Conservation (phyloP, 2,329 filamentous ascomycete species). For the Scorias spongiosa region DNA sequence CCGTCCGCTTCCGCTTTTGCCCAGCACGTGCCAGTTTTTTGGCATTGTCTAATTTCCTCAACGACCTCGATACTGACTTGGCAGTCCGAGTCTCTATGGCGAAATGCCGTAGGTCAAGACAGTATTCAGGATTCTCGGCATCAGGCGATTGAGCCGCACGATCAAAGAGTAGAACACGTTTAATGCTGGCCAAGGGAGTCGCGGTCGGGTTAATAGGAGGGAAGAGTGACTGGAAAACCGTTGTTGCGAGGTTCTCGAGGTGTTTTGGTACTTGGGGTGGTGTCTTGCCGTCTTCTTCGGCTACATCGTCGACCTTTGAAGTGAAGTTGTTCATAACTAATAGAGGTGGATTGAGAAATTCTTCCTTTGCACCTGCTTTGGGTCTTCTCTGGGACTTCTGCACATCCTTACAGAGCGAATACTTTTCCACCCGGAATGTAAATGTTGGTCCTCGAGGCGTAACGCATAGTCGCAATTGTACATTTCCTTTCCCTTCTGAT, state of each 20-base stretch:
- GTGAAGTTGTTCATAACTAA: conserved; percentile 98
- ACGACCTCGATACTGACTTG: conserved; percentile 60
- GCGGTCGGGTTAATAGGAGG: conserved; percentile 87
- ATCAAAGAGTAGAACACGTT: conserved; percentile 78
- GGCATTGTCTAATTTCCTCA: conserved; percentile 71
- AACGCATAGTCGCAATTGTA: conserved; percentile 74
- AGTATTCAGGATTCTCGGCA: conserved; percentile 35
- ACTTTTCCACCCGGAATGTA: conserved; percentile 87
- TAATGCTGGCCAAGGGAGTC: conserved; percentile 82
- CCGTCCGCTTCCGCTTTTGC: conserved; percentile 23
- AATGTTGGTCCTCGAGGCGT: conserved; percentile 84
- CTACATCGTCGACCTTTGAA: conserved; percentile 29
- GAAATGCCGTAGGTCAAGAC: conserved; percentile 82
- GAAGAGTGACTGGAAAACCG: conserved; percentile 90
- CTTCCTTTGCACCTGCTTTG: conserved; percentile 58
- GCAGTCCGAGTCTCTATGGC: conserved; percentile 83
- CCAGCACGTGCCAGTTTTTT: conserved; percentile 55
- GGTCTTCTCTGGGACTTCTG: conserved; percentile 71
- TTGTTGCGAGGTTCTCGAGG: conserved; percentile 82
- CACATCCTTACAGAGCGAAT: conserved; percentile 86
- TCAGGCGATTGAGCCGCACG: conserved; percentile 29
- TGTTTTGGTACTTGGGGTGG: conserved; percentile 61
- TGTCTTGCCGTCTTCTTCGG: conserved; percentile 24
- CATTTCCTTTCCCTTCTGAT: conserved; percentile 67
- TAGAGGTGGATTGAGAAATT: conserved; percentile 73